These are phyloP conservation scores for Populus ilicifolia DNA, from an alignment of 345 rosid genomes.

Conservation along the genomic window DNA sequence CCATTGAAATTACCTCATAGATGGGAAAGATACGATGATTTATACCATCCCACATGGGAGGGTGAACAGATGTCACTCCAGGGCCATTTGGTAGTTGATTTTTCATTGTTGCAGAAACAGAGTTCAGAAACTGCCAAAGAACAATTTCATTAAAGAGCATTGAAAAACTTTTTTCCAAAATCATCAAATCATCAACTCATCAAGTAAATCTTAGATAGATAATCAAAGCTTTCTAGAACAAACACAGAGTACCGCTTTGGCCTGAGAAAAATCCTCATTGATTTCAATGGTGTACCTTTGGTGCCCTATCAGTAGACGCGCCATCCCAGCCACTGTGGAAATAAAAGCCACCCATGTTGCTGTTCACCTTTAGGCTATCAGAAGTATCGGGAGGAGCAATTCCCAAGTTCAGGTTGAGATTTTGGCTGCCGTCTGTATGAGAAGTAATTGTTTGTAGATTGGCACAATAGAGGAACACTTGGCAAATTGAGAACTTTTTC, in stretches of 20 bases:
- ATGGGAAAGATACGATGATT: constrained; percentile 39
- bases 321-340: constrained; percentile 15
- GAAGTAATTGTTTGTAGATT: constrained; percentile 5
- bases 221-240: background rate
- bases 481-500: background rate
- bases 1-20: constrained; percentile 30
- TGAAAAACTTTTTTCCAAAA: background rate
- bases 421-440: constrained; percentile 32
- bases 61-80: constrained; percentile 31
- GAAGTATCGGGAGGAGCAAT: constrained; percentile 43
- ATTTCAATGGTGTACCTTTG: constrained; percentile 27
- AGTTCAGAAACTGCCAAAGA: constrained; percentile 31
- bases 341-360: constrained; percentile 7
- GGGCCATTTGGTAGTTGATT: constrained; percentile 24
- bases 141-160: background rate
- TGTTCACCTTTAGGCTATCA: constrained; percentile 19
- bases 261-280: background rate
- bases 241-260: background rate
- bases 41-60: constrained; percentile 27
- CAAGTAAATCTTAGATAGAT: background rate
- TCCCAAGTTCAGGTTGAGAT: constrained; percentile 56
- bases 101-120: constrained; percentile 19
- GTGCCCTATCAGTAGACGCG: constrained; percentile 20
- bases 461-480: background rate
- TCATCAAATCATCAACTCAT: background rate